A percentile compares a stretch with the other conserved stretches of the same genome.
Conservation (phyloP, 306 rosid genomes). For the Sechiopsis laciniata region DNA sequence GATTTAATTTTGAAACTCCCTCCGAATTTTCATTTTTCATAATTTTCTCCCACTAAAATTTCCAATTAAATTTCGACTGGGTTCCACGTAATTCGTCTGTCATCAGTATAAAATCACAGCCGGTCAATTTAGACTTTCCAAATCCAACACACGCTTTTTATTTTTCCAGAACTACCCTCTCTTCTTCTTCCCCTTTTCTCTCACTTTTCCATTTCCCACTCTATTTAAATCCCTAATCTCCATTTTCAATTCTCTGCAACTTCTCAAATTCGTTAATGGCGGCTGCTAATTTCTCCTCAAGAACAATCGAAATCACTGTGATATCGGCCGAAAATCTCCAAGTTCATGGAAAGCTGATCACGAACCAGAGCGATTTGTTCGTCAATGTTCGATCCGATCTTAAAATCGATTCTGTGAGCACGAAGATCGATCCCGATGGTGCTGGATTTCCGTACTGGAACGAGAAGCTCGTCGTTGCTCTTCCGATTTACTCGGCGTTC, state of each 20-base stretch:
- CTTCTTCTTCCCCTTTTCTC: conserved; percentile 5
- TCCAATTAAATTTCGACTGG: background rate
- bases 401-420: conserved; percentile 17
- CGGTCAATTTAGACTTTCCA: background rate
- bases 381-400: conserved; percentile 31
- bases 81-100: background rate
- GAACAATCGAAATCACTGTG: conserved; percentile 44
- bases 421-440: conserved; percentile 36
- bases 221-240: background rate
- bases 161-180: background rate
- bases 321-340: conserved; percentile 48
- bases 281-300: background rate
- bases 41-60: background rate
- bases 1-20: no score
- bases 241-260: background rate
- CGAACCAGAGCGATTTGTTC: conserved; percentile 38
- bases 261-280: background rate
- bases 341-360: conserved; percentile 27
- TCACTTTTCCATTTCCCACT: background rate
- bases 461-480: conserved; percentile 42
- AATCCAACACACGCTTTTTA: background rate
- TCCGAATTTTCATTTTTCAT: no score
- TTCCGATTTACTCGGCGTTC: conserved; percentile 39
- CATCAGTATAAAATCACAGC: background rate
- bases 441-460: conserved; percentile 57